These are phyloP conservation scores for Peronospora farinosa DNA, from an alignment of 352 stramenopile genomes.

Conservation along the genomic window DNA sequence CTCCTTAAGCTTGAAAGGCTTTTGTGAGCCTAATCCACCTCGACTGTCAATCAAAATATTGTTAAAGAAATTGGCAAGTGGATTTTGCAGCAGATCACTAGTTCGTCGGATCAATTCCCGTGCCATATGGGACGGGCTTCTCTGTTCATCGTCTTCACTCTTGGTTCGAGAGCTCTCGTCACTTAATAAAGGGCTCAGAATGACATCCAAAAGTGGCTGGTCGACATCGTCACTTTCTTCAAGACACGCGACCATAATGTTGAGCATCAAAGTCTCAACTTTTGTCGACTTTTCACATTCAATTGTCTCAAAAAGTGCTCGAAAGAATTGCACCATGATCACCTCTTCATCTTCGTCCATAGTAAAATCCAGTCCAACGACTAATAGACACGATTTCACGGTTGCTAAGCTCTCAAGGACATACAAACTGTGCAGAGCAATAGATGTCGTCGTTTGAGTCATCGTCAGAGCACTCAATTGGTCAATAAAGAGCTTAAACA, in stretches of 20 bases:
- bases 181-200: conserved; percentile 52
- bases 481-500: conserved; percentile 63
- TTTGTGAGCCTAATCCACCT: conserved; percentile 9
- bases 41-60: conserved; percentile 61
- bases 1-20: conserved; percentile 57
- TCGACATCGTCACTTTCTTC: conserved; percentile 67
- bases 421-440: conserved; percentile 37
- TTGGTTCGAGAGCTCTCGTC: conserved; percentile 1
- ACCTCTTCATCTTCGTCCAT: conserved; percentile 33
- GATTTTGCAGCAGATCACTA: conserved; percentile 55
- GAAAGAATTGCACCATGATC: conserved; percentile 71
- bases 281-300: conserved; percentile 52
- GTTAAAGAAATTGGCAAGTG: conserved; percentile 78
- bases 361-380: conserved; percentile 49
- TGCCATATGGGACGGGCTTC: conserved; percentile 50
- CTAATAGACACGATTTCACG: conserved; percentile 47
- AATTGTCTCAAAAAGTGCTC: conserved; percentile 59
- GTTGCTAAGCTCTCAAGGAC: conserved; percentile 67
- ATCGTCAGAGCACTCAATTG: conserved; percentile 41
- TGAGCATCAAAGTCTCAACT: conserved; percentile 73
- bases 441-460: conserved; percentile 27
- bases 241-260: conserved; percentile 62
- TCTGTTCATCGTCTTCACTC: background rate
- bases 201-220: conserved; percentile 55
- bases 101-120: conserved; percentile 70